Conservation (phyloP, 1,139 yeast genomes). For the Kazachstania sp. region DNA sequence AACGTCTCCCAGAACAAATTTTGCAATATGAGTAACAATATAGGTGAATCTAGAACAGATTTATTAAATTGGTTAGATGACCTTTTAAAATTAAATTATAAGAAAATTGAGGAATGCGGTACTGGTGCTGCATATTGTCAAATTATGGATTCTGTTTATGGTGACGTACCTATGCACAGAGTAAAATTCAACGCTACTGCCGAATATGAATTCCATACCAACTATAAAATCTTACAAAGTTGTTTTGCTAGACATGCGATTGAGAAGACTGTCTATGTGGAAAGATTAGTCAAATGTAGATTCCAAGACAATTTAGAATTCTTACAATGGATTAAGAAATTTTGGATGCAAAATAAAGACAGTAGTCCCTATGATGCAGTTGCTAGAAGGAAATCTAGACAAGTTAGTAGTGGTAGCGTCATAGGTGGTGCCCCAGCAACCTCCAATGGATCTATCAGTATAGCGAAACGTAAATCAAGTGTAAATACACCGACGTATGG, state of each 20-base stretch:
- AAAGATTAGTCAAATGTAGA: constrained; percentile 72
- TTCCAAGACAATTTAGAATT: constrained; percentile 92
- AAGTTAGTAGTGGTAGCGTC: constrained; percentile 14
- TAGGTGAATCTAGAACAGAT: constrained; percentile 76
- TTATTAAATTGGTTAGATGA: constrained; percentile 78
- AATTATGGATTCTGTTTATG: constrained; percentile 73
- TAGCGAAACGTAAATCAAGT: constrained; percentile 17
- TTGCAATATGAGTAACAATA: constrained; percentile 17
- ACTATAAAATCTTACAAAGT: constrained; percentile 78
- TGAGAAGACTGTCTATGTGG: constrained; percentile 72
- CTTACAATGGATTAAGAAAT: constrained; percentile 81
- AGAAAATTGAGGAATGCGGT: constrained; percentile 89
- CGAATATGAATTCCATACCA: constrained; percentile 72
- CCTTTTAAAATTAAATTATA: constrained; percentile 53
- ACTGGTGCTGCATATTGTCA: constrained; percentile 94
- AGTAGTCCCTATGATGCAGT: constrained; percentile 64
- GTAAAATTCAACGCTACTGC: constrained; percentile 62
- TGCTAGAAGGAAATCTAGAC: constrained; percentile 40
- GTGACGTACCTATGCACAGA: constrained; percentile 70
- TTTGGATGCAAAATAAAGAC: constrained; percentile 71
- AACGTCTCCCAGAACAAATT: neutral
- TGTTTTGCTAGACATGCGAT: constrained; percentile 64
- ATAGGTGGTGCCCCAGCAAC: constrained; percentile 12
- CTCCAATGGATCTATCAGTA: constrained; percentile 9
- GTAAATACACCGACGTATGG: neutral